Conservation (phyloP, 2,329 filamentous ascomycete genomes). For the Monilinia aucupariae region DNA sequence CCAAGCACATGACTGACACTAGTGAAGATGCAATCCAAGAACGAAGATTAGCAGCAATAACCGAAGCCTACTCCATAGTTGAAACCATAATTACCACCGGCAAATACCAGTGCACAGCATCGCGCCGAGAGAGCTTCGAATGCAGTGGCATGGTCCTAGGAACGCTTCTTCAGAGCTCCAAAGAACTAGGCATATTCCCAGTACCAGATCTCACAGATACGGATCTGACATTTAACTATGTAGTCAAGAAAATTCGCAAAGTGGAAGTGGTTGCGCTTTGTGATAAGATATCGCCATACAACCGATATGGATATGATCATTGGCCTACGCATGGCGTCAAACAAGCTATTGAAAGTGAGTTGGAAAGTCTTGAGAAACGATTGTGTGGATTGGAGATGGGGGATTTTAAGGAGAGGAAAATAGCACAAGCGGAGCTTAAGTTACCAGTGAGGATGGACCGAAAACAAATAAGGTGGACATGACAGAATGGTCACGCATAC, state of each 20-base stretch:
- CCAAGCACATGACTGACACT: not conserved
- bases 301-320: not conserved
- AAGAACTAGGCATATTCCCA: conserved; percentile 10
- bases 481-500: not conserved
- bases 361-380: not conserved
- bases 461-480: not conserved
- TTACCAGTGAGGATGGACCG: not conserved
- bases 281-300: conserved; percentile 5
- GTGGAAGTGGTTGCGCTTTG: conserved; percentile 8
- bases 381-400: conserved; percentile 3
- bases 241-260: conserved; percentile 1
- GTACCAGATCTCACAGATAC: conserved; percentile 1
- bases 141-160: conserved; percentile 9
- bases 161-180: conserved; percentile 5
- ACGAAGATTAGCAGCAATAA: conserved; percentile 3
- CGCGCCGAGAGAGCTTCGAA: not conserved
- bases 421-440: not conserved
- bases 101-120: conserved; percentile 2
- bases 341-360: not conserved
- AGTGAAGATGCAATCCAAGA: conserved; percentile 10
- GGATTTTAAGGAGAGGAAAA: conserved; percentile 9
- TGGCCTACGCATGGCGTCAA: conserved; percentile 11
- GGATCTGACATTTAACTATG: not conserved
- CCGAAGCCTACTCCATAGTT: conserved; percentile 2
- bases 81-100: conserved; percentile 1